Conservation (phyloP, 2,329 filamentous ascomycete genomes). For the Cladosporium sphaerospermum region DNA sequence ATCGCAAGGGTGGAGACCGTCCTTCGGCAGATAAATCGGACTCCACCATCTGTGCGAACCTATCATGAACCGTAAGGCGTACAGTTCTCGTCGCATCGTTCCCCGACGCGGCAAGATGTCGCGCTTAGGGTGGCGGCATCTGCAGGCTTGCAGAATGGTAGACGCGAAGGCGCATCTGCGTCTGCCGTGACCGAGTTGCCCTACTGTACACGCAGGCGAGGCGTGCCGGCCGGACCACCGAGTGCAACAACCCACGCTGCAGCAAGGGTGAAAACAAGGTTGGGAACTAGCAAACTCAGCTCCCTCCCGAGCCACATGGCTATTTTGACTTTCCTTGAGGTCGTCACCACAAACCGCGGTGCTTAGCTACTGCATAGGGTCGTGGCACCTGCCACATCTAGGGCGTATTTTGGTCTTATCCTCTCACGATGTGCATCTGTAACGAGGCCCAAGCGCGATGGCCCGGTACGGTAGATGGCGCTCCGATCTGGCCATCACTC, state of each 20-base stretch:
- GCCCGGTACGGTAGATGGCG: too few relatives aligned
- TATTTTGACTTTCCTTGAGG: constrained; percentile 6
- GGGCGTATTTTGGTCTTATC: too few relatives aligned
- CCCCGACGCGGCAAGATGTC: neutral
- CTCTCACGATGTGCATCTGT: too few relatives aligned
- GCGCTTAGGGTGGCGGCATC: constrained; percentile 6
- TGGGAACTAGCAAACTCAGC: constrained; percentile 9
- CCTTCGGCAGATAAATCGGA: constrained; percentile 4
- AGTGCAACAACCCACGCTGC: neutral
- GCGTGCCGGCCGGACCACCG: constrained; percentile 1
- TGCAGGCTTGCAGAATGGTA: neutral
- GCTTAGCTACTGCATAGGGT: neutral
- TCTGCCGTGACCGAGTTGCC: neutral
- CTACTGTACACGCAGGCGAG: constrained; percentile 2
- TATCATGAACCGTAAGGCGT: constrained; percentile 2
- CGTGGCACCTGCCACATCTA: neutral
- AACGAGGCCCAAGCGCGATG: too few relatives aligned
- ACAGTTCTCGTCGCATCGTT: neutral
- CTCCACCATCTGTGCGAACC: constrained; percentile 1
- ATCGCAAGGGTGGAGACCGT: constrained; percentile 3
- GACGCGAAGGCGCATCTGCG: too few relatives aligned
- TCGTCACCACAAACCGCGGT: neutral
- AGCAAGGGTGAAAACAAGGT: constrained; percentile 8
- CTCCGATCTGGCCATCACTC: too few relatives aligned
- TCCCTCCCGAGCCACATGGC: constrained; percentile 8